Base-by-base conservation (phyloP, 2,329 filamentous ascomycete species). In the Penicillium freii region DNA sequence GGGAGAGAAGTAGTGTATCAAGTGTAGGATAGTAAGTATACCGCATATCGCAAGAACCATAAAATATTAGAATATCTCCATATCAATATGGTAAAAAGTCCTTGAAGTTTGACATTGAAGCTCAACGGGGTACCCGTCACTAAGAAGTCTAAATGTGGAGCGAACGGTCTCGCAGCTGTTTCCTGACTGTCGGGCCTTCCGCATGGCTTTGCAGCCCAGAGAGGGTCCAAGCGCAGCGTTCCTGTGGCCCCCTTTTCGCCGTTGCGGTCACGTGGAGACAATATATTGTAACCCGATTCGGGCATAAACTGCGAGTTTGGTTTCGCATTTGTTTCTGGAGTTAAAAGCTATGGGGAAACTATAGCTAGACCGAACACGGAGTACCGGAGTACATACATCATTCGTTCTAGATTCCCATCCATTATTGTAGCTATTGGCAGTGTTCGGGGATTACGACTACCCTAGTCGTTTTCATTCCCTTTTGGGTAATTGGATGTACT, bases 91-190 rank as follows among this genome's bases (percentile, higher is more conserved):
- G 19, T 29, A 29, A 31, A 17, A 8, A 27, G 17, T 29, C 7
- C 17, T 11, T 6, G 5, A 11, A 11, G 5, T 10, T 17, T 13
- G n/a, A 39, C 1, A 15, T 42, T 8, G 21, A 52, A 36, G 31
- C 31, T 36, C 29, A 47, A 34, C n/a, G 50, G 42, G n/a, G 43
- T 33, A 45, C 29, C 45, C 33, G 43, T 47, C 45, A 47, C 29
- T n/a, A 47, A 46, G 43, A 46, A 46, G 43, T 27, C 40, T 57
- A 50, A 52, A 48, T 61, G 67, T 68, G 68, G 68, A 71, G 63
- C 66, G 70, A 73, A 73, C 70, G 70, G 68, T 64, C 66, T 71
- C 70, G 69, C 69, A 70, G 62, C 64, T 68, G 69, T 56, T 70
- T 73, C 70, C 70, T 69, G 65, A 69, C 64, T 72, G 69, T 71